Base-by-base conservation (phyloP, 2,329 filamentous ascomycete genomes). In the Parastagonospora avenae region DNA sequence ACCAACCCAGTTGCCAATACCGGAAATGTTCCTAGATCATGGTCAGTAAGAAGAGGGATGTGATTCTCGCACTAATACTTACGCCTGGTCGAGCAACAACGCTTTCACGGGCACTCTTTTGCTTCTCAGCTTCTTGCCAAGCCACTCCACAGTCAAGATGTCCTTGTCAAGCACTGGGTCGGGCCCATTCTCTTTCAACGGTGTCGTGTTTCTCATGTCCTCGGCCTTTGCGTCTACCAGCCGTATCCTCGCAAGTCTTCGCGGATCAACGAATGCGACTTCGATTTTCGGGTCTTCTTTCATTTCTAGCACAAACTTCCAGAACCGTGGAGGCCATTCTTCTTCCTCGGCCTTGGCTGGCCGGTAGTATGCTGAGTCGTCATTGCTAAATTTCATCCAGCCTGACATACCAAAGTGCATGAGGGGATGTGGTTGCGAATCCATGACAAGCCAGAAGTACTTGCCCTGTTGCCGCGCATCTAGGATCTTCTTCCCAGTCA, bases 1-100 rank as follows among this genome's bases (percentile, higher is more conserved):
- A 1, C 88, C 92, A 46, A 99, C 93, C 93, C 93, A 99, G 69
- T 97, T 97, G 0, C 94, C 94, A 55, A 99, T 90, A 7, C 94
- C 94, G 65, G 90, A 94, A 54, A 97, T 89, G 70, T 89, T 89
- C 85, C 82, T 47, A 40, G 42, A 15, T 38, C 42, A 10, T 38
- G 16, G 15, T 38, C 6, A 38, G 15, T 19, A 5, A 11, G 8
- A 19, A 1, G 10, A 9, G 16, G 3, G 8, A 16, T 16, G 8
- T 16, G 9, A 8, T 24, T 15, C 15, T 8, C 15, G 8, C 12
- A 8, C 8, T 7, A 10, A 4, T 6, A 5, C 15, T 38, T 38
- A 38, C 28, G 33, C 40, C 74, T 99, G 94, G 68, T 97, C 91
- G 3, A 97, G 80, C 10, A 99, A 78, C 15, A 97, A 79, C 0